A percentile compares a stretch with the other conserved stretches of the same genome.
Conservation (phyloP, 768 basidiomycete genomes). For the Filobasidium floriforme region DNA sequence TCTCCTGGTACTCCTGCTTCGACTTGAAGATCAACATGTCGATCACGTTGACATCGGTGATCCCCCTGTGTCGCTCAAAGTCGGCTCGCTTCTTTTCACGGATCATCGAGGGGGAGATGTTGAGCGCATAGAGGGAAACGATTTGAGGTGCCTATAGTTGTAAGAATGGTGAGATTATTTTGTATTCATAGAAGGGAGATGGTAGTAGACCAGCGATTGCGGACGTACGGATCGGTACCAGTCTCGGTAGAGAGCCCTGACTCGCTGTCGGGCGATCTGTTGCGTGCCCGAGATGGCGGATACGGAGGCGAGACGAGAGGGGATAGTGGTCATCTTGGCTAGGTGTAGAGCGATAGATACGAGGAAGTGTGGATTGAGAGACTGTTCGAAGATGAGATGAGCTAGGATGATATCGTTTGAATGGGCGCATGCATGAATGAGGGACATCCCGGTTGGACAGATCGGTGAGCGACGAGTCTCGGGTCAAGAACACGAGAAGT, state of each 20-base stretch:
- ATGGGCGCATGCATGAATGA: no score
- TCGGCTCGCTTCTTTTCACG: constrained; percentile 73
- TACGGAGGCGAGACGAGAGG: constrained; percentile 70
- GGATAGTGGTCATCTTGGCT: constrained; percentile 67
- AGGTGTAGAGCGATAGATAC: no score
- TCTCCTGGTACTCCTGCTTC: constrained; percentile 84
- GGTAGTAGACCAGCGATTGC: constrained; percentile 6
- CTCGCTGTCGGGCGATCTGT: constrained; percentile 61
- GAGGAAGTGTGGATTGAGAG: no score
- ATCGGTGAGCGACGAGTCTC: no score
- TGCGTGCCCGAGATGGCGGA: constrained; percentile 53
- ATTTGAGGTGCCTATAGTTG: constrained; percentile 90
- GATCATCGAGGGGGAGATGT: constrained; percentile 66
- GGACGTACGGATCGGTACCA: constrained; percentile 81
- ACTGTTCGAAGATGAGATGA: no score
- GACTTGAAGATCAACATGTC: constrained; percentile 80
- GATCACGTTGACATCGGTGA: constrained; percentile 71
- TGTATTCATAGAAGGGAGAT: constrained; percentile 10
- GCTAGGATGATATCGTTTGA: no score
- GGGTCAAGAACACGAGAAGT: no score
- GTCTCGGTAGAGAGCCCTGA: constrained; percentile 73
- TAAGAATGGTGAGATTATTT: no score
- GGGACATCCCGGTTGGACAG: no score
- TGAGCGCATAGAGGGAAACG: constrained; percentile 69
- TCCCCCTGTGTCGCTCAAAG: constrained; percentile 76